phyloP scores from a whole-genome alignment of 1,284 basidiomycete species.

The Ustilago shanxiensis region DNA sequence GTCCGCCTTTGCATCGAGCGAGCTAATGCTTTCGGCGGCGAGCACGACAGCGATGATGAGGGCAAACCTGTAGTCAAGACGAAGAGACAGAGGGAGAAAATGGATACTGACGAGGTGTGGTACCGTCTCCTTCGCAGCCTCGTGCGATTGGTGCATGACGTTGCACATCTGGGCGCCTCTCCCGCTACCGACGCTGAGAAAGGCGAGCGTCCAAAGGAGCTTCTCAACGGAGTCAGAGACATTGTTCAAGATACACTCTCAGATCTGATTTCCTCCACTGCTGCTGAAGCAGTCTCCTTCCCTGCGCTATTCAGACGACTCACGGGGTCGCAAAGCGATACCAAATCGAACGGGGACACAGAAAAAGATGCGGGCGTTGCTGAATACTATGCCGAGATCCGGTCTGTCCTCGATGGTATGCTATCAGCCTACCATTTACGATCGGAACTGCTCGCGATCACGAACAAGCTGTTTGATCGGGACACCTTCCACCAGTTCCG shows the following conservation, averaged over 20 bases:
- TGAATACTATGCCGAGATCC: conserved; percentile 85
- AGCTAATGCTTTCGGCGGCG: conserved; percentile 37
- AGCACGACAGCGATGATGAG: conserved; percentile 47
- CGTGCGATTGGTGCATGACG: conserved; percentile 80
- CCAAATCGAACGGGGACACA: conserved; percentile 71
- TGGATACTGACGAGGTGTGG: conserved; percentile 87
- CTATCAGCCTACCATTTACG: conserved; percentile 92
- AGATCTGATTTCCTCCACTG: conserved; percentile 84
- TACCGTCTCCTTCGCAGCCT: conserved; percentile 85
- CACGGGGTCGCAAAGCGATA: conserved; percentile 71
- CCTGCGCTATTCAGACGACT: conserved; percentile 90
- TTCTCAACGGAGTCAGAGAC: conserved; percentile 70
- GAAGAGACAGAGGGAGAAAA: not conserved
- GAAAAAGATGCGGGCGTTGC: conserved; percentile 16
- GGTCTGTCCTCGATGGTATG: conserved; percentile 91
- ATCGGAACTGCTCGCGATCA: conserved; percentile 88
- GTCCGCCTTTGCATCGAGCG: conserved; percentile 50
- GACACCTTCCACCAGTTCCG: conserved; percentile 84
- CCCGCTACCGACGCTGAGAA: not conserved
- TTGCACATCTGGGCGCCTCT: conserved; percentile 22
- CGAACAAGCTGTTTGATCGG: conserved; percentile 83
- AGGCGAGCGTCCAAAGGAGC: conserved; percentile 4
- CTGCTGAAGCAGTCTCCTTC: conserved; percentile 86
- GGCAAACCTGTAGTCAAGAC: not conserved
- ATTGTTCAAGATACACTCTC: conserved; percentile 88